Conservation (phyloP, 768 basidiomycete genomes). For the Panaeolus papilionaceus region DNA sequence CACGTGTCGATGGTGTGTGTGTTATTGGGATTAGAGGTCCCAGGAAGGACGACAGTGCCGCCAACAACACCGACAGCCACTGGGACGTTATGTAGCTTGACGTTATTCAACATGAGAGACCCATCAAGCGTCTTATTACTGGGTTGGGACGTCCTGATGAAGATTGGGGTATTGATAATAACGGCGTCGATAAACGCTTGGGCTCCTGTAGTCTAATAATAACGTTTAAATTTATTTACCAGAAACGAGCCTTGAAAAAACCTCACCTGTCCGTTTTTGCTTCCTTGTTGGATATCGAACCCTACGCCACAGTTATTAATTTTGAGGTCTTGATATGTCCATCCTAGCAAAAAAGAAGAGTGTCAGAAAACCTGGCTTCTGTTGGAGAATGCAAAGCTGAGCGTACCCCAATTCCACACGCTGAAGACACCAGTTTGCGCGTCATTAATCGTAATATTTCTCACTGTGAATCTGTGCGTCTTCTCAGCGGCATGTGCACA, state of each 20-base stretch:
- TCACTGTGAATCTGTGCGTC: conserved; percentile 51
- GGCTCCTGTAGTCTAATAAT: conserved; percentile 56
- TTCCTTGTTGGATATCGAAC: conserved; percentile 61
- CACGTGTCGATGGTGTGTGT: conserved; percentile 66
- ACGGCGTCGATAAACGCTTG: conserved; percentile 70
- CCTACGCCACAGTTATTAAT: conserved; percentile 33
- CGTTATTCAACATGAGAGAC: conserved; percentile 70
- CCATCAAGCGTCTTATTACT: conserved; percentile 56
- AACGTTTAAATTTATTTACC: not conserved
- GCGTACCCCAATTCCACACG: conserved; percentile 51
- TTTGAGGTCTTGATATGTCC: conserved; percentile 37
- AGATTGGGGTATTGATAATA: conserved; percentile 65
- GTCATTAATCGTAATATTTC: conserved; percentile 62
- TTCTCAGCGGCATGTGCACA: not conserved
- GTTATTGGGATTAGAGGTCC: conserved; percentile 39
- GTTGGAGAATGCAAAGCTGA: not conserved
- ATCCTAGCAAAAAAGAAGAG: conserved; percentile 23
- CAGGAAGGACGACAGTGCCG: conserved; percentile 62
- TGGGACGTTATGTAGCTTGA: conserved; percentile 61
- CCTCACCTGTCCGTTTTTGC: conserved; percentile 22
- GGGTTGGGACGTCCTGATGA: conserved; percentile 58
- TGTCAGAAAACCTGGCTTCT: not conserved
- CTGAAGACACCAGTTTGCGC: conserved; percentile 52
- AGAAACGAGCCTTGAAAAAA: not conserved
- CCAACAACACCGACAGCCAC: conserved; percentile 62